Base-by-base conservation (phyloP, 805 yeast genomes). In the Saccharomycopsis fibuligera region DNA sequence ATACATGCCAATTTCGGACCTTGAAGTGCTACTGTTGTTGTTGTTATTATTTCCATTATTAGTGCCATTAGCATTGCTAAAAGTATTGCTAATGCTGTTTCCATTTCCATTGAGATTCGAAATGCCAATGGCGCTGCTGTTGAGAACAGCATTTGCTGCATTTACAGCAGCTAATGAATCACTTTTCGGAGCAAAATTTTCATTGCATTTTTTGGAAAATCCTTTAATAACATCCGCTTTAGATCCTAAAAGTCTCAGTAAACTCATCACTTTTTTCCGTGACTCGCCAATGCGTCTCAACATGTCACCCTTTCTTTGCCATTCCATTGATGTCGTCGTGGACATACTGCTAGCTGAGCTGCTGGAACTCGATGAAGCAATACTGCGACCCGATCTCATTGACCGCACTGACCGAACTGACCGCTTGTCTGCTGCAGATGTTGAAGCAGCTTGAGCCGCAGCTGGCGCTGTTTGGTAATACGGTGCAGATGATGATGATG, bases 161-260 rank as follows among this genome's bases (percentile, higher is more conserved):
- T 27, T 27, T 27, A 27, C 31, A 12, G 8, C 12, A 5, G 27
- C 35, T 8, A 17, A n/a, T n/a, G 35, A 27, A 10, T 17, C 16
- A 23, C 27, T 41, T 17, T 19, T 27, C 6, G 35, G 21, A 6
- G 27, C 36, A 87, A 85, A 83, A 54, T 75, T 86, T 57, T 88
- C 96, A 54, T 81, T 83, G 62, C 93, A 88, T 53, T 96, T 72
- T 62, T 93, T 93, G 41, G 96, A 83, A 62, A 93, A 90, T 0
- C 96, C 96, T 61, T 86, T 87, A 56, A 93, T 87, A 16, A 93
- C 99, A 65, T 93, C 99, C 0, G 97, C 97, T 66, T 93, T 93
- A 44, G 87, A 82, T 3, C 96, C 95, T 48, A 93, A 65, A 44
- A 93, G 72, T 46, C 98, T 68, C 55, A 88, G 68, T 21, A 93